These are phyloP conservation scores for Trypanosoma cruzi DNA, from an alignment of 208 protist species.

Conservation along the genomic window DNA sequence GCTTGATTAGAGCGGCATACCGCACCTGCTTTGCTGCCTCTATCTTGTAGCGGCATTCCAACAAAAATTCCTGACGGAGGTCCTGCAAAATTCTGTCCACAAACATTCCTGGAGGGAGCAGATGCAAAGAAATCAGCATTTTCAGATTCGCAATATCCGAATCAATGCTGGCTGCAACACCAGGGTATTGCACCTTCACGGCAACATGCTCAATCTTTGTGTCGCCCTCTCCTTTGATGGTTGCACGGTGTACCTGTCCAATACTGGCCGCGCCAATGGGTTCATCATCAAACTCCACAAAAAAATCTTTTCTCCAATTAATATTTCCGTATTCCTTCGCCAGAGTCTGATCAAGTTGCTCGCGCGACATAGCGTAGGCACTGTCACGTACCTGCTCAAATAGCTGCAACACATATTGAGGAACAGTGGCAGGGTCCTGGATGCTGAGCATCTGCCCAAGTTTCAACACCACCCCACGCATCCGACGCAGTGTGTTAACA, in stretches of 20 bases:
- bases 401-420: slow-evolving; percentile 64
- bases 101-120: slow-evolving; percentile 82
- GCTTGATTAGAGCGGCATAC: slow-evolving; percentile 49
- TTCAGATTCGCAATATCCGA: slow-evolving; percentile 91
- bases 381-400: slow-evolving; percentile 86
- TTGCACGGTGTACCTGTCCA: slow-evolving; percentile 93
- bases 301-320: slow-evolving; percentile 57
- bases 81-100: slow-evolving; percentile 82
- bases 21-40: slow-evolving; percentile 71
- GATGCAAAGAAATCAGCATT: slow-evolving; percentile 69
- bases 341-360: slow-evolving; percentile 65
- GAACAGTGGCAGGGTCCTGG: slow-evolving; percentile 79
- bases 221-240: slow-evolving; percentile 49
- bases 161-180: slow-evolving; percentile 86
- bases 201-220: slow-evolving; percentile 79
- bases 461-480: slow-evolving; percentile 94
- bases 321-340: slow-evolving; percentile 36
- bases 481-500: slow-evolving; percentile 94
- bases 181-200: slow-evolving; percentile 91
- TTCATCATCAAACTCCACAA: slow-evolving; percentile 82
- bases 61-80: slow-evolving; percentile 65
- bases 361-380: slow-evolving; percentile 83
- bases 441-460: slow-evolving; percentile 97
- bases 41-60: slow-evolving; percentile 72
- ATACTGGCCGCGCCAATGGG: slow-evolving; percentile 97